Conservation (phyloP, 306 rosid species). For the Cotoneaster glaucophyllus region DNA sequence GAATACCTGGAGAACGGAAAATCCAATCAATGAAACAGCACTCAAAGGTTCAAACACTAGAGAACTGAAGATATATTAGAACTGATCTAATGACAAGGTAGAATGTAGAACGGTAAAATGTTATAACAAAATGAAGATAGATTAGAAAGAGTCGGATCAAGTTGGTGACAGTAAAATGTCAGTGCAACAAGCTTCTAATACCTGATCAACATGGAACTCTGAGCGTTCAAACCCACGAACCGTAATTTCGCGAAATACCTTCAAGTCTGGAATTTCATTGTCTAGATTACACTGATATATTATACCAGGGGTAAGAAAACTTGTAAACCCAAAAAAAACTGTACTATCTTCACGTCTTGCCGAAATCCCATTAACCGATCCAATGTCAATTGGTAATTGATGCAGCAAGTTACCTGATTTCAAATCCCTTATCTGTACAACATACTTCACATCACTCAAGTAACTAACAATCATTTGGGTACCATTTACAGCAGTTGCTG, state of each 20-base stretch:
- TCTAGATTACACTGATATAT: slow-evolving; percentile 73
- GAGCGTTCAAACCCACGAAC: slow-evolving; percentile 79
- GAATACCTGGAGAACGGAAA: slow-evolving; percentile 56
- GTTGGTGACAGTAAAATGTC: background rate
- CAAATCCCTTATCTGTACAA: slow-evolving; percentile 78
- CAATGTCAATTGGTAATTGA: slow-evolving; percentile 82
- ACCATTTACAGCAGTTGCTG: slow-evolving; percentile 73
- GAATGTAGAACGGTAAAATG: background rate
- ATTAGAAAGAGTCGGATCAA: background rate
- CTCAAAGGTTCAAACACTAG: background rate
- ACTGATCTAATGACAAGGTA: background rate
- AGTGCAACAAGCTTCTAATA: slow-evolving; percentile 6
- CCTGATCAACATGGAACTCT: slow-evolving; percentile 71
- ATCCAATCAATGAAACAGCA: background rate
- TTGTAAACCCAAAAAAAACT: slow-evolving; percentile 64
- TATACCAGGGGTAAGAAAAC: slow-evolving; percentile 82
- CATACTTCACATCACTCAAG: slow-evolving; percentile 86
- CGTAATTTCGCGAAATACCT: slow-evolving; percentile 72
- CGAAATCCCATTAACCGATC: slow-evolving; percentile 66
- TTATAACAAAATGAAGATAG: background rate
- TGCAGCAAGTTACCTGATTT: slow-evolving; percentile 73
- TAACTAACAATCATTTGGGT: slow-evolving; percentile 70
- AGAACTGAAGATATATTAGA: background rate
- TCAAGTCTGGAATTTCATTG: slow-evolving; percentile 51
- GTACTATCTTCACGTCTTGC: slow-evolving; percentile 63